These are phyloP conservation scores for Buddleja alternifolia DNA, from an alignment of 257 asterid species.

Conservation along the genomic window DNA sequence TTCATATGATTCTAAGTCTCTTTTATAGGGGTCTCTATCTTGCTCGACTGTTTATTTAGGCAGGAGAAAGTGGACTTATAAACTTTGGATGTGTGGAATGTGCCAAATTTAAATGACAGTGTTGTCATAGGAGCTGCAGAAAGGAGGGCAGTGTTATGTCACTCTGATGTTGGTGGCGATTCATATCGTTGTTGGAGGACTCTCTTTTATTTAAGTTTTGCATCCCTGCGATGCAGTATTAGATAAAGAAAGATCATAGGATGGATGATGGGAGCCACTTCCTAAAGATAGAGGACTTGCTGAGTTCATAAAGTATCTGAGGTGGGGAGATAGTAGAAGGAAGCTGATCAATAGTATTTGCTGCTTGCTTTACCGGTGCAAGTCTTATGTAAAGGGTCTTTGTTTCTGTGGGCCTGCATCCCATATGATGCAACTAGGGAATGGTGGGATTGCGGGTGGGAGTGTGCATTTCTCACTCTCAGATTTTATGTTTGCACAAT, in stretches of 20 bases:
- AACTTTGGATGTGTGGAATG: not conserved
- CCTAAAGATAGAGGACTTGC: not conserved
- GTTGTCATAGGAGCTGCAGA: not conserved
- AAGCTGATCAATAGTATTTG: not conserved
- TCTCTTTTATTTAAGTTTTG: too few species aligned
- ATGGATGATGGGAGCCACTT: not conserved
- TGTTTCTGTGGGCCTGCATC: not conserved
- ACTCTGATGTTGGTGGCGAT: not conserved
- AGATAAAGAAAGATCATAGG: not conserved
- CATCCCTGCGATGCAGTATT: not conserved
- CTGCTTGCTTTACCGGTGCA: not conserved
- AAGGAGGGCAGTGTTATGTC: not conserved
- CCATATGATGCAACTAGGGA: not conserved
- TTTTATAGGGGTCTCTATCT: conserved; percentile 1
- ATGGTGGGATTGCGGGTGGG: not conserved
- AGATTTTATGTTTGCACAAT: not conserved
- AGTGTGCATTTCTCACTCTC: not conserved
- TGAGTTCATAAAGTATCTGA: not conserved
- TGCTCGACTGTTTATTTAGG: conserved; percentile 2
- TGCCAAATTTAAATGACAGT: not conserved
- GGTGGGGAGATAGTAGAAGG: not conserved
- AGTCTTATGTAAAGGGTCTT: not conserved
- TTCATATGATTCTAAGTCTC: conserved; percentile 13
- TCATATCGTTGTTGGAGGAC: not conserved
- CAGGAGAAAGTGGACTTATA: not conserved